These are phyloP conservation scores for Pseudotulostoma volvatum DNA, from an alignment of 495 filamentous ascomycete genomes.

Conservation along the genomic window DNA sequence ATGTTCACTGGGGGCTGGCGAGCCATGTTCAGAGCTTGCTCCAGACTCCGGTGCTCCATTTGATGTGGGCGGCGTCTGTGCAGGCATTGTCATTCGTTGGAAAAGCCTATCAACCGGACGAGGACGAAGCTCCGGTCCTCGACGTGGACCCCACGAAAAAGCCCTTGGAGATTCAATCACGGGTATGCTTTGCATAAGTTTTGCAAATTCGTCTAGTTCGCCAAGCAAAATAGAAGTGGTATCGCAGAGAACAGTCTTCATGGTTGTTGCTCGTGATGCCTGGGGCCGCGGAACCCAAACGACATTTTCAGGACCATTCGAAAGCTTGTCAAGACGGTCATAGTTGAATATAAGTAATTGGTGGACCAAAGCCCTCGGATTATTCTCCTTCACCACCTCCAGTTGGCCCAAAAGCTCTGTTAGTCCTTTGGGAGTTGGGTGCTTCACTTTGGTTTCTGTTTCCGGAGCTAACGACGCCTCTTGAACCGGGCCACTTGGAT, in stretches of 20 bases:
- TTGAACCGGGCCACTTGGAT: background rate
- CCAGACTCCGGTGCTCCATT: constrained; percentile 37
- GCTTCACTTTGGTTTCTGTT: constrained; percentile 1
- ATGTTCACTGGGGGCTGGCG: constrained; percentile 28
- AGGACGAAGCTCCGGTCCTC: constrained; percentile 28
- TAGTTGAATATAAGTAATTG: constrained; percentile 68
- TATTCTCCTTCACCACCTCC: constrained; percentile 37
- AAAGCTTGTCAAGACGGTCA: constrained; percentile 22
- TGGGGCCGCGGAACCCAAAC: constrained; percentile 56
- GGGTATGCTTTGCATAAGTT: constrained; percentile 61
- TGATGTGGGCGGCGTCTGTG: constrained; percentile 36
- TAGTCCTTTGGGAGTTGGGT: constrained; percentile 30
- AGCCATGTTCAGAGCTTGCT: constrained; percentile 26
- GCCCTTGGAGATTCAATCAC: constrained; percentile 61
- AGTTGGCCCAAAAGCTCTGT: constrained; percentile 53
- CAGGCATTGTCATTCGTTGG: constrained; percentile 71
- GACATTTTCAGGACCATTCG: constrained; percentile 34
- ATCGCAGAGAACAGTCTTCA: constrained; percentile 90
- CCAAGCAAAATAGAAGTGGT: constrained; percentile 68
- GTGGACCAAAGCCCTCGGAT: constrained; percentile 61
- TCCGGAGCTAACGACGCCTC: background rate
- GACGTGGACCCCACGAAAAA: constrained; percentile 29
- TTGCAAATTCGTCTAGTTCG: constrained; percentile 76
- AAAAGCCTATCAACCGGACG: constrained; percentile 28
- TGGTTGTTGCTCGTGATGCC: constrained; percentile 64